These are phyloP conservation scores for Mycena epipterygia DNA, from an alignment of 768 basidiomycete genomes.

Conservation along the genomic window DNA sequence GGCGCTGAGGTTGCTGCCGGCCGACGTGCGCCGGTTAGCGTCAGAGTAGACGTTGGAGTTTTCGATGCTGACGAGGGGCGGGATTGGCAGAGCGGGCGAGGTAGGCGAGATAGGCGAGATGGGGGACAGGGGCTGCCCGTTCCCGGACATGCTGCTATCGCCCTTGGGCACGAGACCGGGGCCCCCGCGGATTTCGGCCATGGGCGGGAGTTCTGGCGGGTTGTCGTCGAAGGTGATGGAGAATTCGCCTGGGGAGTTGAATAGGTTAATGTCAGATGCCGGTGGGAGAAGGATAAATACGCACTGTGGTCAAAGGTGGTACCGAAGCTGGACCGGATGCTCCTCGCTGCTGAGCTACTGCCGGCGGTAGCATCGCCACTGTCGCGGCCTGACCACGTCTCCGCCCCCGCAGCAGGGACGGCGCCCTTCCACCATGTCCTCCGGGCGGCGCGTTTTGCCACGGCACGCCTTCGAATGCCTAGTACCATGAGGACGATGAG, in stretches of 20 bases:
- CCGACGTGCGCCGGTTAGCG: slow-evolving; percentile 25
- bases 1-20: slow-evolving; percentile 47
- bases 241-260: slow-evolving; percentile 27
- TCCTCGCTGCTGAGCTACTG: slow-evolving; percentile 16
- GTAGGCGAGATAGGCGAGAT: slow-evolving; percentile 28
- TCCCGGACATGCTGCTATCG: slow-evolving; percentile 28
- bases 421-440: slow-evolving; percentile 21
- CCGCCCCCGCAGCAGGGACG: neutral
- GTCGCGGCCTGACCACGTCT: neutral
- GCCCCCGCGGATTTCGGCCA: slow-evolving; percentile 65
- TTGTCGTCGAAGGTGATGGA: slow-evolving; percentile 35
- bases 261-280: slow-evolving; percentile 3
- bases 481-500: slow-evolving; percentile 18
- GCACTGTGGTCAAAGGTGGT: slow-evolving; percentile 38
- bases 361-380: slow-evolving; percentile 31
- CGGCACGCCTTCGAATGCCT: slow-evolving; percentile 23
- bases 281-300: neutral
- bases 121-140: slow-evolving; percentile 31
- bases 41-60: slow-evolving; percentile 38
- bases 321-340: slow-evolving; percentile 34
- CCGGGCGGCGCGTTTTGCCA: slow-evolving; percentile 12
- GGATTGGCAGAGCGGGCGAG: slow-evolving; percentile 38
- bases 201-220: slow-evolving; percentile 57
- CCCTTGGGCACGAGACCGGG: slow-evolving; percentile 38
- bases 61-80: slow-evolving; percentile 49